Percentiles rank a stretch among this genome's conserved stretches.
Conservation (phyloP, 2,329 filamentous ascomycete genomes). For the Aspergillus sojae region DNA sequence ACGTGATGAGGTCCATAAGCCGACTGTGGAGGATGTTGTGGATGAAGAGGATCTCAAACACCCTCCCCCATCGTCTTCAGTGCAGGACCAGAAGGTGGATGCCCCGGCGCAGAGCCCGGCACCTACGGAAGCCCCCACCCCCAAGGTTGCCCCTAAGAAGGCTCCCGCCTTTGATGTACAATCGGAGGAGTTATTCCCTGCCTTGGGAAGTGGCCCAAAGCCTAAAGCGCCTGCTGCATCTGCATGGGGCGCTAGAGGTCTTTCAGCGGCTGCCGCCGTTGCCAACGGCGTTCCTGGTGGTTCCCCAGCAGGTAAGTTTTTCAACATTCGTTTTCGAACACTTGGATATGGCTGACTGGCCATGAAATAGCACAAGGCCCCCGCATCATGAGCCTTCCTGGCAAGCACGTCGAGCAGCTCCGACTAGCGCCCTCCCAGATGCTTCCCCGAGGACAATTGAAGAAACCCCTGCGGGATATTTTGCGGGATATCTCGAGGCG, state of each 20-base stretch:
- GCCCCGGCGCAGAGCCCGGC: constrained; percentile 26
- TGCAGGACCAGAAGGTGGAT: constrained; percentile 36
- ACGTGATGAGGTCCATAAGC: constrained; percentile 57
- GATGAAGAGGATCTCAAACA: constrained; percentile 75
- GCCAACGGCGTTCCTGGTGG: constrained; percentile 59
- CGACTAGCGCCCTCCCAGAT: constrained; percentile 75
- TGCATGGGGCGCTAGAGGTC: constrained; percentile 73
- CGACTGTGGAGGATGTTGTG: constrained; percentile 76
- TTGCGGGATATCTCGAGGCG: constrained; percentile 90
- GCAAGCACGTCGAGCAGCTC: constrained; percentile 77
- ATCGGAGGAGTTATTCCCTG: constrained; percentile 92
- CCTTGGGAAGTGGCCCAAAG: constrained; percentile 74
- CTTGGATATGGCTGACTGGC: constrained; percentile 20
- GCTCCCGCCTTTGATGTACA: constrained; percentile 71
- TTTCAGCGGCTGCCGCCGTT: constrained; percentile 40
- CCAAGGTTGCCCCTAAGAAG: constrained; percentile 45
- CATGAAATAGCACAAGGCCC: constrained; percentile 45
- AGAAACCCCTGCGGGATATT: constrained; percentile 81
- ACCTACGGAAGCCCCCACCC: constrained; percentile 30
- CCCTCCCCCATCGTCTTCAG: constrained; percentile 56
- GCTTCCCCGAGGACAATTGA: constrained; percentile 74
- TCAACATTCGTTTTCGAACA: not conserved
- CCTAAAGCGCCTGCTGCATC: constrained; percentile 64
- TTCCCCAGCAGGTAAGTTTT: constrained; percentile 52
- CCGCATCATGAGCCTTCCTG: constrained; percentile 73